These are phyloP conservation scores for Alternaria alternata DNA, from an alignment of 2,329 filamentous ascomycete genomes.

Conservation along the genomic window DNA sequence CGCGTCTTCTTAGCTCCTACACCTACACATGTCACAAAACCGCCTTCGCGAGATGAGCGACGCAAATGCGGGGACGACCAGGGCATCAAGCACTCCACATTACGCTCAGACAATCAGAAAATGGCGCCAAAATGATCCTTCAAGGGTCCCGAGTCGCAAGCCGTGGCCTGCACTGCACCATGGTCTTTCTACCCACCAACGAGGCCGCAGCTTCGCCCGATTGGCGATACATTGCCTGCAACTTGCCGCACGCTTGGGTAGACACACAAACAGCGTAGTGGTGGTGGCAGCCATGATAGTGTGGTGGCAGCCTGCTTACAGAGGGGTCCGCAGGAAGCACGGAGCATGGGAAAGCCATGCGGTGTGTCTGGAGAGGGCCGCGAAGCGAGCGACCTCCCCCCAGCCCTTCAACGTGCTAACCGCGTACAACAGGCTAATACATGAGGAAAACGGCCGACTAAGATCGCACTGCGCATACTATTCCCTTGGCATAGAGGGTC, in stretches of 20 bases:
- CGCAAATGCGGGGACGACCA: constrained; percentile 47
- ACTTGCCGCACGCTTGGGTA: constrained; percentile 22
- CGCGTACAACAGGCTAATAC: constrained; percentile 44
- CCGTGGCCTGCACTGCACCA: constrained; percentile 24
- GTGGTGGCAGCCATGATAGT: constrained; percentile 31
- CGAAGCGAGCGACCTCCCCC: constrained; percentile 26
- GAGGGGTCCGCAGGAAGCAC: constrained; percentile 40
- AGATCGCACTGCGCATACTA: constrained; percentile 24
- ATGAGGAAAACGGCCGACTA: constrained; percentile 21
- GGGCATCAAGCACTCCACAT: constrained; percentile 43
- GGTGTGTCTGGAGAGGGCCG: constrained; percentile 20
- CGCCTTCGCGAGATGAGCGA: constrained; percentile 40
- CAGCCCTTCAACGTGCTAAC: constrained; percentile 25
- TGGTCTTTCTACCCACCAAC: constrained; percentile 29
- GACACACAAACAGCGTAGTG: constrained; percentile 17
- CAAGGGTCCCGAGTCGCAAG: constrained; percentile 35
- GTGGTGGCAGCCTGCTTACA: constrained; percentile 33
- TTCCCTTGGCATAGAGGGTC: constrained; percentile 27
- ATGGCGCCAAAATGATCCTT: constrained; percentile 31
- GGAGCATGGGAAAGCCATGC: constrained; percentile 27
- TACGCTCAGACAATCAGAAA: constrained; percentile 37
- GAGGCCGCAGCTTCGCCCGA: constrained; percentile 26
- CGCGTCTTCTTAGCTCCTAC: constrained; percentile 31
- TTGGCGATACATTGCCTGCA: constrained; percentile 37
- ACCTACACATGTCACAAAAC: constrained; percentile 24